Conservation (phyloP, 495 filamentous ascomycete genomes). For the Trypethelium eluteriae region DNA sequence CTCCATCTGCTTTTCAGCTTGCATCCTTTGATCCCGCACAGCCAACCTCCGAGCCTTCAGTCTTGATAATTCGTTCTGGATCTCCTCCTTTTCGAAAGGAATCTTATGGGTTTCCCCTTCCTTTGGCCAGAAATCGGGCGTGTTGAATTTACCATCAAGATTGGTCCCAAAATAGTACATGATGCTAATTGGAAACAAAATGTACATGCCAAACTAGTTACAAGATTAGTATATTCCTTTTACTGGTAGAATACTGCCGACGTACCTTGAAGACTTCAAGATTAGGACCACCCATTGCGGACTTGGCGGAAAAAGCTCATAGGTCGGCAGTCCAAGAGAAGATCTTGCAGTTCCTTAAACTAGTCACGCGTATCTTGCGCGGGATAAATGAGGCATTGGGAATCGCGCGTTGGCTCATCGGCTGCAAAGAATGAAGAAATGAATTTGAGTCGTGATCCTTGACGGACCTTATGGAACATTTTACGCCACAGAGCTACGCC, state of each 20-base stretch:
- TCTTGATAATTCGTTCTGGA: conserved; percentile 64
- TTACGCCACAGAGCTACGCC: not conserved
- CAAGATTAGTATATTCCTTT: conserved; percentile 13
- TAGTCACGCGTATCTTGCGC: not conserved
- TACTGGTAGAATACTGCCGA: not conserved
- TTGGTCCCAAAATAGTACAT: conserved; percentile 99
- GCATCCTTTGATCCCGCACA: conserved; percentile 52
- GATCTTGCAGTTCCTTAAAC: not conserved
- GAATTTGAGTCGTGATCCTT: too few relatives aligned
- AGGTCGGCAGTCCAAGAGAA: not conserved
- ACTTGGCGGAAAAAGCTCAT: too few relatives aligned
- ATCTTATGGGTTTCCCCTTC: conserved; percentile 79
- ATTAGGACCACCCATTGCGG: conserved; percentile 73
- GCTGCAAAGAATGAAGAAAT: too few relatives aligned
- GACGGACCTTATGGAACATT: not conserved
- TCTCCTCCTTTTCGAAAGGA: conserved; percentile 82
- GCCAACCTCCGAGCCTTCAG: conserved; percentile 56
- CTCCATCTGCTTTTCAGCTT: conserved; percentile 41
- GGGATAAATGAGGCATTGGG: too few relatives aligned
- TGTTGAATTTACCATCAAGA: conserved; percentile 80
- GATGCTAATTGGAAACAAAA: conserved; percentile 95
- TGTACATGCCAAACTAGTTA: conserved; percentile 86
- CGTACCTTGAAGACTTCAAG: conserved; percentile 92
- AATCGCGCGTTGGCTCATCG: too few relatives aligned
- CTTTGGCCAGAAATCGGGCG: conserved; percentile 90